Evolutionary conservation across 164 flowering plant genomes (phyloP).

Genomic region (Nymphaea colorata): DNA sequence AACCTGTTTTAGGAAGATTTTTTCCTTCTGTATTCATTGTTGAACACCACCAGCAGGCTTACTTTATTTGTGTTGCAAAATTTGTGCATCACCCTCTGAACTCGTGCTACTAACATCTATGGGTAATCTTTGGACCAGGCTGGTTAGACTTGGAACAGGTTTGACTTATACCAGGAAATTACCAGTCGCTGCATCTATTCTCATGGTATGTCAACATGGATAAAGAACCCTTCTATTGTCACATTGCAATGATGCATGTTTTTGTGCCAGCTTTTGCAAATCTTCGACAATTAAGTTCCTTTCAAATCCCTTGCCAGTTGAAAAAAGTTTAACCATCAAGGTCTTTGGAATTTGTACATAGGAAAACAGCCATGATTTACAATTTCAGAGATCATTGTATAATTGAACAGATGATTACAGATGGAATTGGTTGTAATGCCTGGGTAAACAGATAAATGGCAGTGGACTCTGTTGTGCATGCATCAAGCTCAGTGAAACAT

Average conservation of each 20-base stretch:
- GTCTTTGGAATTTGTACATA: conserved; percentile 1
- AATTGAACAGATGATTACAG: conserved; percentile 3
- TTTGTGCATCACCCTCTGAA: too few species aligned
- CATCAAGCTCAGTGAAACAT: conserved; percentile 5
- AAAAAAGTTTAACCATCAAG: conserved; percentile 1
- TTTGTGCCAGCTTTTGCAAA: too few species aligned
- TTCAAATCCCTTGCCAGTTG: conserved; percentile 3
- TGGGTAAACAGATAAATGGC: neutral
- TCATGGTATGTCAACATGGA: neutral
- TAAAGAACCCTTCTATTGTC: neutral
- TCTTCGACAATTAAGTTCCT: conserved; percentile 1
- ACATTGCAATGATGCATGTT: neutral
- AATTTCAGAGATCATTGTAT: conserved; percentile 5
- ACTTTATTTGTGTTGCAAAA: too few species aligned
- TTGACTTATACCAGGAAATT: neutral
- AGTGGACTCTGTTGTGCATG: conserved; percentile 6
- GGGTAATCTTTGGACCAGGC: too few species aligned
- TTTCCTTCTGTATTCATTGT: too few species aligned
- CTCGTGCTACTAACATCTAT: too few species aligned
- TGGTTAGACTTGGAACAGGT: neutral
- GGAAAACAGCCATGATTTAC: conserved; percentile 4
- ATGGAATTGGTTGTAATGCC: conserved; percentile 10
- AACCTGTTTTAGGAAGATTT: too few species aligned
- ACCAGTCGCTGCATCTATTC: neutral
- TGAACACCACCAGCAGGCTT: too few species aligned